Conservation (phyloP, 257 asterid species). For the Ehretia macrophylla region DNA sequence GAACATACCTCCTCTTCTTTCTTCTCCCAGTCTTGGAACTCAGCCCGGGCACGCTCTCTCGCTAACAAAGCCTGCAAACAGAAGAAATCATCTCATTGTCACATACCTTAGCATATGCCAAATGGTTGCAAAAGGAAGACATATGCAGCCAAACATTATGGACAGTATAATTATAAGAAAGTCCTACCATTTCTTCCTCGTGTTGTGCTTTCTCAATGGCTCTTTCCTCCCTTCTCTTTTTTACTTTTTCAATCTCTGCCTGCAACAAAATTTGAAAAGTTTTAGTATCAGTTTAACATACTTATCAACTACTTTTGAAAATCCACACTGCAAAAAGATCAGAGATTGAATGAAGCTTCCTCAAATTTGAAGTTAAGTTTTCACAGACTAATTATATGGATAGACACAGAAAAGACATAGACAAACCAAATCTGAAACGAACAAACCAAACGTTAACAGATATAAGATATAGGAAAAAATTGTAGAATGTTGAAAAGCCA, state of each 20-base stretch:
- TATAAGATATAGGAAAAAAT: background rate
- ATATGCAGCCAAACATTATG: constrained; percentile 4
- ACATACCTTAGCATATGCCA: background rate
- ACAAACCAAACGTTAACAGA: too few relatives aligned
- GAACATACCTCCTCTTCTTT: constrained; percentile 82
- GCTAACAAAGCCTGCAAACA: constrained; percentile 65
- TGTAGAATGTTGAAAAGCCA: background rate
- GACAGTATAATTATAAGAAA: constrained; percentile 6
- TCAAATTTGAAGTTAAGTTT: background rate
- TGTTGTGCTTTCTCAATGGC: constrained; percentile 95
- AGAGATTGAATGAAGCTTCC: constrained; percentile 3
- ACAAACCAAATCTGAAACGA: background rate
- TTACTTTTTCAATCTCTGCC: constrained; percentile 96
- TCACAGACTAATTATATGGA: background rate
- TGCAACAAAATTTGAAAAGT: constrained; percentile 23
- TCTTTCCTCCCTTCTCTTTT: constrained; percentile 95
- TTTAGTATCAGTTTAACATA: background rate
- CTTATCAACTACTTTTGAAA: constrained; percentile 4
- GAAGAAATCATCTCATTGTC: constrained; percentile 7
- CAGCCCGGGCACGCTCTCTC: constrained; percentile 97
- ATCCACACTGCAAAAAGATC: constrained; percentile 3
- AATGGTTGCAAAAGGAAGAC: background rate
- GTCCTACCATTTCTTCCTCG: constrained; percentile 86
- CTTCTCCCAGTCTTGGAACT: constrained; percentile 99
- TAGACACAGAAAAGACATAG: background rate